These are phyloP conservation scores for Fusarium ambrosium DNA, from an alignment of 2,329 filamentous ascomycete genomes.

Conservation along the genomic window DNA sequence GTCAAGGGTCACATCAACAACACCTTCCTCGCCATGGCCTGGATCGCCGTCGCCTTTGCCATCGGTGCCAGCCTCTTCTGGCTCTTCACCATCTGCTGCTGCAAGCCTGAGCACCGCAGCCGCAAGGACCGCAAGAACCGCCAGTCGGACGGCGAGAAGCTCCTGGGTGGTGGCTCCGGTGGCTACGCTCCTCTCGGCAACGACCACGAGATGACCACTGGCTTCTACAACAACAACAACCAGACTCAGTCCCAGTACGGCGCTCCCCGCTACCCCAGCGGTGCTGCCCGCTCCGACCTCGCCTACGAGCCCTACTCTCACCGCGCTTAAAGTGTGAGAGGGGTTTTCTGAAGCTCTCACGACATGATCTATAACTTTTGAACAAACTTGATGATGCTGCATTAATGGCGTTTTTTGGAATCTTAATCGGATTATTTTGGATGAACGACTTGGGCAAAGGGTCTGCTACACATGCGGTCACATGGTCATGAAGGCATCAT, in stretches of 20 bases:
- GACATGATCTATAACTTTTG: conserved; percentile 37
- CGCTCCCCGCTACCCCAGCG: conserved; percentile 57
- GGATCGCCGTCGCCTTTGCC: conserved; percentile 85
- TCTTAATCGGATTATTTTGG: conserved; percentile 31
- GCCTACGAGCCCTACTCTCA: conserved; percentile 77
- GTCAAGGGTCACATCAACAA: conserved; percentile 76
- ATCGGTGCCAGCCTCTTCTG: conserved; percentile 87
- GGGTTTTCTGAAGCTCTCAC: conserved; percentile 15
- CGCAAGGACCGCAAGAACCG: conserved; percentile 52
- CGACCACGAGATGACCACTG: conserved; percentile 53
- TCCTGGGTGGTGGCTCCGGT: conserved; percentile 57
- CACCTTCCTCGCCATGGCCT: conserved; percentile 78
- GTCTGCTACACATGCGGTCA: conserved; percentile 19
- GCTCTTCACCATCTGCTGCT: conserved; percentile 89
- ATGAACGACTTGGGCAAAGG: conserved; percentile 15
- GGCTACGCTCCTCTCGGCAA: conserved; percentile 55
- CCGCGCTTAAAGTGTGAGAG: conserved; percentile 58
- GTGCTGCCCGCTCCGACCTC: conserved; percentile 61
- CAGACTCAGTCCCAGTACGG: conserved; percentile 49
- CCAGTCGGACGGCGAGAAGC: conserved; percentile 64
- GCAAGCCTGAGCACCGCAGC: conserved; percentile 61
- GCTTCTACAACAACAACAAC: conserved; percentile 56
- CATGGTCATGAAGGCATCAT: conserved; percentile 23
- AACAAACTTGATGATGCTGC: conserved; percentile 43
- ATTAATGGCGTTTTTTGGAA: conserved; percentile 45